Base-by-base conservation (phyloP, 352 stramenopile species). In the Aphanomyces euteiches region DNA sequence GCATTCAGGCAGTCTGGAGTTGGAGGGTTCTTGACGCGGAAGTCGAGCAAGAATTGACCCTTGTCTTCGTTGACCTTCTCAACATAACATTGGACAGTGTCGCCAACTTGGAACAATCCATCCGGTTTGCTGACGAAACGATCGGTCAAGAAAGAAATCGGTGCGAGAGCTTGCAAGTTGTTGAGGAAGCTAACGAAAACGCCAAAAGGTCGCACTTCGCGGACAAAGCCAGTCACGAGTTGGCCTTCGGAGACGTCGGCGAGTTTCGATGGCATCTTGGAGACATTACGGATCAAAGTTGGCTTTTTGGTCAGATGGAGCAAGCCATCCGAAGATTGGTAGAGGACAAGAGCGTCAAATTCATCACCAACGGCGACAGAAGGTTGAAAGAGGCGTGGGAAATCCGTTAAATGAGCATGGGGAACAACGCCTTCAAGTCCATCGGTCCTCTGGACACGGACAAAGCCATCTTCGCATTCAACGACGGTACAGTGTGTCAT, bases 131-230 rank as follows among this genome's bases (percentile, higher is more conserved):
- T 73, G 37, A 93, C 76, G 36, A 91, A 96, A 73, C 87, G 81
- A 67, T 92, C 79, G 54, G 80, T 88, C 50, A 96, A 61, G 43
- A 84, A 93, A 4, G 77, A 82, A 75, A 94, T 95, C 0, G 87
- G 88, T 2, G 87, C 84, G 5, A 96, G 72, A 2, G 84, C 86
- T 15, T 90, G 89, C 3, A 95, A 75, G 73, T 95, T 88, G 77
- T 94, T 93, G 45, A 96, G 74, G 64, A 96, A 95, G 61, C 89
- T 90, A 21, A 96, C 83, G 61, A 96, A 96, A 37, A 96, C 87
- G 10, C 88, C 85, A 4, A 78, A 83, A 7, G 76, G 77, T 47
- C 89, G 83, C 53, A 96, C 82, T 3, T 87, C 91, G 19, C 86
- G 83, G 47, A 96, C 86, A 56, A 90, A 91, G 4, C 88, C 88